Base-by-base conservation (phyloP, 495 filamentous ascomycete species). In the Penicillium diatomitis region DNA sequence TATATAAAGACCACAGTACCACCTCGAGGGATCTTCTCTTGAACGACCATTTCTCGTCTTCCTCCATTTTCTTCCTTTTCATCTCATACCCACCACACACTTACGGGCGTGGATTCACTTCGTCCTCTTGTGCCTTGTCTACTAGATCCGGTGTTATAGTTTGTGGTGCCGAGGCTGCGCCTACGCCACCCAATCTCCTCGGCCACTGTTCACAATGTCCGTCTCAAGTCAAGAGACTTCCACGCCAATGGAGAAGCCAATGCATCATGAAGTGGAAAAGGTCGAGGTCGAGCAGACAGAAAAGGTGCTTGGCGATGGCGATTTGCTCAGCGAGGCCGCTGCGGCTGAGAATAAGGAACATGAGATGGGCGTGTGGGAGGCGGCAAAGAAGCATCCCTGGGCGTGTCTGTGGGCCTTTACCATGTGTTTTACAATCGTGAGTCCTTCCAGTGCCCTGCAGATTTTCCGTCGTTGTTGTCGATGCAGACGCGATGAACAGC, bases 331-430 rank as follows among this genome's bases (percentile, higher is more conserved):
- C 12, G 65, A 68, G 54, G 67, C 67, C 48, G 61, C 65, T 29
- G 57, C 57, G 30, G 67, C 54, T 35, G 65, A 66, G 52, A 51
- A 61, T 35, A 56, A 33, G 32, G 67, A 70, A 46, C 60, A 61
- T 51, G 35, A 58, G 30, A 63, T 62, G 63, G 55, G 61, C 9
- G 50, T 57, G 2, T 59, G 62, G 53, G 50, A 54, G 37, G 55
- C 63, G 10, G 63, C 67, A 43, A 69, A 64, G 50, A 60, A 58
- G 6, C 74, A 76, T 55, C 75, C 73, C 30, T 71, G 70, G 53
- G 75, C 75, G 45, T 67, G 72, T 39, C 64, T 58, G 11, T 78
- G 72, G 72, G 68, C 64, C 4, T 71, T 71, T 51, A 57, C 53
- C 45, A 64, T 71, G 58, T 71, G 65, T 32, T 72, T 65, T 48